Conservation (phyloP, 805 yeast species). For the Wickerhamomyces canadensis region DNA sequence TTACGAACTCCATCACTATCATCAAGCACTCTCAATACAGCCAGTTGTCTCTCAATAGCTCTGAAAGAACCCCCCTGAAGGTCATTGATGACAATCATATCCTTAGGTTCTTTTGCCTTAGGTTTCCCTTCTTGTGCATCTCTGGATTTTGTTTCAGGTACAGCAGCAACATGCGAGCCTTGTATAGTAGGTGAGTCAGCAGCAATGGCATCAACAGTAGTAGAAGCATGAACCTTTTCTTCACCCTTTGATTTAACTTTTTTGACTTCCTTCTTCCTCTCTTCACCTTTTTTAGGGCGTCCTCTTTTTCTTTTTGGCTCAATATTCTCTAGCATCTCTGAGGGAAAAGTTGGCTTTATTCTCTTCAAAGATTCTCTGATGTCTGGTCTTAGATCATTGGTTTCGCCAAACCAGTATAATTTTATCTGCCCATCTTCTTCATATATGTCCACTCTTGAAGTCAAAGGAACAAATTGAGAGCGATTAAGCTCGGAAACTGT, state of each 20-base stretch:
- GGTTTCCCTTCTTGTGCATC: too few relatives aligned
- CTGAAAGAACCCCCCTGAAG: constrained; percentile 38
- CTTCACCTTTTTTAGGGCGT: constrained; percentile 23
- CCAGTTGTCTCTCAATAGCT: constrained; percentile 37
- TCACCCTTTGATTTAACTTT: too few relatives aligned
- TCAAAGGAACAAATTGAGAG: constrained; percentile 22
- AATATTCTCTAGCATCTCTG: neutral
- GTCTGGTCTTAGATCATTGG: too few relatives aligned
- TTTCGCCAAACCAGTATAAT: constrained; percentile 15
- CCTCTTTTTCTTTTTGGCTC: constrained; percentile 21
- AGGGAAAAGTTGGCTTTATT: neutral
- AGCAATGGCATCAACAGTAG: too few relatives aligned
- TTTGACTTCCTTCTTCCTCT: constrained; percentile 6
- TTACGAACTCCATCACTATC: constrained; percentile 41
- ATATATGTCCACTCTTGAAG: constrained; percentile 7
- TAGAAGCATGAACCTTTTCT: too few relatives aligned
- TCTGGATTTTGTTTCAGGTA: too few relatives aligned
- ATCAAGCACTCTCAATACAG: constrained; percentile 35
- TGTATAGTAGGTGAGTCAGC: too few relatives aligned
- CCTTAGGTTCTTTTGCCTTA: neutral
- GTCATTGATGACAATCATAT: constrained; percentile 22
- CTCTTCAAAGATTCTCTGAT: neutral
- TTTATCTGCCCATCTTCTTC: constrained; percentile 2
- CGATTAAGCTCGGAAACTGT: constrained; percentile 19
- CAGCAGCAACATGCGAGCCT: too few relatives aligned